A percentile compares a stretch with the other conserved stretches of the same genome.
These are phyloP conservation scores for Mucor racemosus DNA, from an alignment of 371 early-diverging fungal genomes.

Conservation along the genomic window DNA sequence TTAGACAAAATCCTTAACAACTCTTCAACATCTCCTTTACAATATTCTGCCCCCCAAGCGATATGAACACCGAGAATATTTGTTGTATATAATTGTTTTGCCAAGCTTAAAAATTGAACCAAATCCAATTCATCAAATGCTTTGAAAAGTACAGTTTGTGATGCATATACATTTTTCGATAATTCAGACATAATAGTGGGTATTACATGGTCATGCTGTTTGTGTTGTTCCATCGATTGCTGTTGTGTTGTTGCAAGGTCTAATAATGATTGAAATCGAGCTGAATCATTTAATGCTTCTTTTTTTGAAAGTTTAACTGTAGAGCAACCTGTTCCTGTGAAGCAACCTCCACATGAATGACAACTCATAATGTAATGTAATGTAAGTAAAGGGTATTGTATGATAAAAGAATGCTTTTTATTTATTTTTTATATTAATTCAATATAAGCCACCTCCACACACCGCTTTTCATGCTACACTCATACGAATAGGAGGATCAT, in stretches of 20 bases:
- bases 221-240: neutral
- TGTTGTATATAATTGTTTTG: constrained; percentile 3
- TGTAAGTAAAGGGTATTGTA: neutral
- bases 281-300: neutral
- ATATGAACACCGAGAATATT: constrained; percentile 27
- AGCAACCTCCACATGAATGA: constrained; percentile 32
- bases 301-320: constrained; percentile 16
- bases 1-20: constrained; percentile 2
- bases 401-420: constrained; percentile 1
- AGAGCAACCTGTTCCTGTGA: constrained; percentile 28
- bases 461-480: neutral
- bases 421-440: neutral
- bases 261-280: constrained; percentile 12
- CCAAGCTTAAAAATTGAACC: constrained; percentile 18
- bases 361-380: constrained; percentile 29
- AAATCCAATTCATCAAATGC: constrained; percentile 22
- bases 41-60: constrained; percentile 31
- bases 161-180: constrained; percentile 34
- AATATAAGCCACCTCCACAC: constrained; percentile 4
- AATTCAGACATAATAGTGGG: constrained; percentile 31
- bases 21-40: constrained; percentile 10
- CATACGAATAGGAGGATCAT: constrained; percentile 19
- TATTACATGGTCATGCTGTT: constrained; percentile 32
- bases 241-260: constrained; percentile 9
- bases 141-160: constrained; percentile 28